phyloP scores from a whole-genome alignment of 208 protist species.

The Blechomonas ayalai region DNA sequence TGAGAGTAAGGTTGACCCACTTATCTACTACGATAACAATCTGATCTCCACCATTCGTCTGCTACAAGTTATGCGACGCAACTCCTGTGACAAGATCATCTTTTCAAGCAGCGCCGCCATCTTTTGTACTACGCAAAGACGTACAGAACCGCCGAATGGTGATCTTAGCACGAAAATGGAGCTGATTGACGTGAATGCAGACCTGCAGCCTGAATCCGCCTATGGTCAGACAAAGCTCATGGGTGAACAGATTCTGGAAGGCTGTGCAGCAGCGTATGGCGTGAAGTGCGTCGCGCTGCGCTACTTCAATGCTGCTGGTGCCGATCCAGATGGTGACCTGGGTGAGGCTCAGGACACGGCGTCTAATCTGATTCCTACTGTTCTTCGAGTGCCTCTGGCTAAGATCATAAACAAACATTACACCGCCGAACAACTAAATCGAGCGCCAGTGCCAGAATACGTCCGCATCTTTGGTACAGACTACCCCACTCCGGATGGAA shows the following conservation, averaged over 20 bases:
- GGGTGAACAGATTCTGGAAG: conserved; percentile 92
- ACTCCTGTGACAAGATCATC: conserved; percentile 91
- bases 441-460: conserved; percentile 21
- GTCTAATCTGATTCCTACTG: conserved; percentile 97
- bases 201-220: conserved; percentile 70
- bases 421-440: conserved; percentile 23
- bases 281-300: conserved; percentile 89
- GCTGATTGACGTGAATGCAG: conserved; percentile 55
- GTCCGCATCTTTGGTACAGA: conserved; percentile 90
- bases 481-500: conserved; percentile 94
- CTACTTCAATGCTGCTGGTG: conserved; percentile 99
- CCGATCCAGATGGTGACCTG: conserved; percentile 91
- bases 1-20: conserved; percentile 87
- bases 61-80: conserved; percentile 88
- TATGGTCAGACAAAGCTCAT: conserved; percentile 93
- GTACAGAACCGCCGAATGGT: too few relatives aligned
- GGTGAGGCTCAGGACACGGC: conserved; percentile 94
- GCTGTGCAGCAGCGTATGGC: conserved; percentile 67
- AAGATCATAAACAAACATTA: conserved; percentile 58
- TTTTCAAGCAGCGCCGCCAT: conserved; percentile 96
- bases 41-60: conserved; percentile 89
- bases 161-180: conserved; percentile 20
- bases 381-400: conserved; percentile 91
- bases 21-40: conserved; percentile 97
- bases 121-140: too few relatives aligned